Conservation (phyloP, 495 filamentous ascomycete species). For the Melanomma pulvis-pyrius region DNA sequence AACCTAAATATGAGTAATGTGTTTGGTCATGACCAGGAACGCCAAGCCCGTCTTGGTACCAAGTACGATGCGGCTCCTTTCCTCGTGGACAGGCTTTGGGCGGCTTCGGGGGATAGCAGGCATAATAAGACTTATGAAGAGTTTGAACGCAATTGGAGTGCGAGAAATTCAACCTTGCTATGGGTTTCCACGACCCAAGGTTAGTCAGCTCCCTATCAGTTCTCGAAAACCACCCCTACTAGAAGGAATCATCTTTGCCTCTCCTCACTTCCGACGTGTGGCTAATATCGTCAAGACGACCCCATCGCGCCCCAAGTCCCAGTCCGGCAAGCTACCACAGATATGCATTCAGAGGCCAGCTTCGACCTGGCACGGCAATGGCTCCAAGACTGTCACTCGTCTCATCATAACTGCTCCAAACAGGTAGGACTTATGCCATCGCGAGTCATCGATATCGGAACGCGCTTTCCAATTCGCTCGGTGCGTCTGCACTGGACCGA, state of each 20-base stretch:
- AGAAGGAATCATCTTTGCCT: not conserved
- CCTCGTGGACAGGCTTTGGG: not conserved
- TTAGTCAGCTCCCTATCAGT: not conserved
- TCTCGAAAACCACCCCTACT: not conserved
- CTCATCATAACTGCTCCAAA: not conserved
- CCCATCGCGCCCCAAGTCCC: not conserved
- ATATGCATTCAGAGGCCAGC: not conserved
- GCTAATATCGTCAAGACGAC: not conserved
- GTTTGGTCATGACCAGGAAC: not conserved
- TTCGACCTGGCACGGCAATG: not conserved
- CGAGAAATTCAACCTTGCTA: not conserved
- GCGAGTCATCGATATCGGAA: slow-evolving; percentile 5
- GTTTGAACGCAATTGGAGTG: not conserved
- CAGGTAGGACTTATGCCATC: not conserved
- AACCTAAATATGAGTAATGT: not conserved
- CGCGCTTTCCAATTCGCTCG: not conserved
- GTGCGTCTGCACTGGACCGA: slow-evolving; percentile 3
- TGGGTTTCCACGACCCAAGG: not conserved
- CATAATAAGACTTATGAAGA: not conserved
- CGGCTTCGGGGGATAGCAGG: not conserved
- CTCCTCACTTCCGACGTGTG: not conserved
- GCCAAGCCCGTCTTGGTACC: not conserved
- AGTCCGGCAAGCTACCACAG: not conserved
- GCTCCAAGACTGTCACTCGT: not conserved
- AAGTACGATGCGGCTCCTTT: not conserved